These are phyloP conservation scores for Diplocarpon rosae DNA, from an alignment of 2,329 filamentous ascomycete species.

Conservation along the genomic window DNA sequence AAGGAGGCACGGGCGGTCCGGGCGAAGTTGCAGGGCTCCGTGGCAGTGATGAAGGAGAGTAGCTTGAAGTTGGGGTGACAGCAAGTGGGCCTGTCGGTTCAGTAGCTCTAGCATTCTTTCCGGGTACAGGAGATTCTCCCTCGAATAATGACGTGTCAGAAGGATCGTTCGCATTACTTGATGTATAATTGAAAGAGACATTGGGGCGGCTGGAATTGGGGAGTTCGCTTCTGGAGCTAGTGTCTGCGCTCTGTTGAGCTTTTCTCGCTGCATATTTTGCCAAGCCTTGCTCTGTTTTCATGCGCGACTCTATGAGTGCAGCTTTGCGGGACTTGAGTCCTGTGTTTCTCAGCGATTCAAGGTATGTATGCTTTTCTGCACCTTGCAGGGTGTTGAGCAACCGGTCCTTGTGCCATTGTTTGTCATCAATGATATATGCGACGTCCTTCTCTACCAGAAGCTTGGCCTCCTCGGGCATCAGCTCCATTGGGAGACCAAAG, in stretches of 20 bases:
- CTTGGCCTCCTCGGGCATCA: conserved; percentile 82
- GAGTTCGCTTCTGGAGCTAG: not conserved
- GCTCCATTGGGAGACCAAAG: conserved; percentile 73
- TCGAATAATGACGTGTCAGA: conserved; percentile 17
- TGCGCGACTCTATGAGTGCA: conserved; percentile 21
- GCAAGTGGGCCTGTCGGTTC: conserved; percentile 23
- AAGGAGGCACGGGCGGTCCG: conserved; percentile 34
- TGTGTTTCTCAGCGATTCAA: conserved; percentile 39
- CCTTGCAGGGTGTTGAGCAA: conserved; percentile 45
- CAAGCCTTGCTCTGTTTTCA: conserved; percentile 19
- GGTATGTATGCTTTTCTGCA: conserved; percentile 49
- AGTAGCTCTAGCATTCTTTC: conserved; percentile 24
- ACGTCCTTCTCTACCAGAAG: conserved; percentile 66
- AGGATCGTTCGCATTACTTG: conserved; percentile 3
- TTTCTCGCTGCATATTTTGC: conserved; percentile 21
- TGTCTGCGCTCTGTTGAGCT: conserved; percentile 8
- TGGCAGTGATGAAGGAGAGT: conserved; percentile 27
- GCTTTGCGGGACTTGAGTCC: conserved; percentile 37
- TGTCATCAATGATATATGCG: conserved; percentile 74
- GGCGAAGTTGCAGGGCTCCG: conserved; percentile 16
- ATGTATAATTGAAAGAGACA: conserved; percentile 1
- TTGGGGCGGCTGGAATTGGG: conserved; percentile 4
- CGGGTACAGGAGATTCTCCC: conserved; percentile 2
- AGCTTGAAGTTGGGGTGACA: conserved; percentile 36
- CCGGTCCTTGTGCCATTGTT: conserved; percentile 53